phyloP scores from a whole-genome alignment of 1,284 basidiomycete species.

The Rhodofomes roseus region DNA sequence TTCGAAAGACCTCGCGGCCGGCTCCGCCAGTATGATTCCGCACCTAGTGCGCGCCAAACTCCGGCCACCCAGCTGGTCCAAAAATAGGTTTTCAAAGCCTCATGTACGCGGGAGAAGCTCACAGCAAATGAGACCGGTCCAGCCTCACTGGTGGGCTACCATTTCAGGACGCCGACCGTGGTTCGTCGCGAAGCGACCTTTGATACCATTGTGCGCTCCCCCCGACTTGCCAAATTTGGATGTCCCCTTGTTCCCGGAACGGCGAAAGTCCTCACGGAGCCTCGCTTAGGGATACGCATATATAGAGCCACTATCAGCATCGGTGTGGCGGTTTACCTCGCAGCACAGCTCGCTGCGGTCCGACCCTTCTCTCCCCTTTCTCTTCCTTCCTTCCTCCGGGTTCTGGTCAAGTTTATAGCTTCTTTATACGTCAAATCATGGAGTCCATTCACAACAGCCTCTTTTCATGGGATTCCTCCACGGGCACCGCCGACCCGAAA shows the following conservation, averaged over 20 bases:
- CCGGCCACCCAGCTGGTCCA: no score
- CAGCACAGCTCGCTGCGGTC: not conserved
- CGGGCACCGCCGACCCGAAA: no score
- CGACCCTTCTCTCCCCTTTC: not conserved
- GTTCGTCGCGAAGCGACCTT: not conserved
- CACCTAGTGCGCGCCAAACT: no score
- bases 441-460: no score
- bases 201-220: not conserved
- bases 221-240: not conserved
- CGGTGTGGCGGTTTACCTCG: not conserved
- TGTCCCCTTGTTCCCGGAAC: not conserved
- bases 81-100: no score
- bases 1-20: no score
- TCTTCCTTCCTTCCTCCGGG: not conserved
- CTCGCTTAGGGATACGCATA: not conserved
- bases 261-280: no score
- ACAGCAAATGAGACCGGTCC: not conserved
- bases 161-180: not conserved
- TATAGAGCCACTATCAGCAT: not conserved
- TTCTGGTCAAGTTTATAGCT: not conserved
- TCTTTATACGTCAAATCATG: no score
- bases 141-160: not conserved
- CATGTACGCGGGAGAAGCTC: not conserved
- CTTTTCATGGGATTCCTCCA: no score
- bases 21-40: no score